These are phyloP conservation scores for Gymnopilus junonius DNA, from an alignment of 768 basidiomycete genomes.

Conservation along the genomic window DNA sequence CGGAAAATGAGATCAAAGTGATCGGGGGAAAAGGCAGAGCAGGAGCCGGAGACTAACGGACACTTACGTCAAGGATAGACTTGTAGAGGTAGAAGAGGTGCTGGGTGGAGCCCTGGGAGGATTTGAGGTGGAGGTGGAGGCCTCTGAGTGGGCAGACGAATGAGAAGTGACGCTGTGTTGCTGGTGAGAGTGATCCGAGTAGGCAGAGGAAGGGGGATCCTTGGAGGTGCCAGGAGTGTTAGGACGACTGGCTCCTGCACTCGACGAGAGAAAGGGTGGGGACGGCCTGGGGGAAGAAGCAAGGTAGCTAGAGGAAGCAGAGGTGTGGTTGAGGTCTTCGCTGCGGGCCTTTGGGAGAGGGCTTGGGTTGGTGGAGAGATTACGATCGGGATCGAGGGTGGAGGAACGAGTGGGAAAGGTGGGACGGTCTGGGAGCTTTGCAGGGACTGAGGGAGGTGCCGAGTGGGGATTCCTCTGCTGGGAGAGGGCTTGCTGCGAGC, in stretches of 20 bases:
- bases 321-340: slow-evolving; percentile 69
- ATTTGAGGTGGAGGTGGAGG: slow-evolving; percentile 41
- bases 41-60: neutral
- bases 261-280: slow-evolving; percentile 50
- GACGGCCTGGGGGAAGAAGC: slow-evolving; percentile 46
- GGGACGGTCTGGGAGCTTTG: slow-evolving; percentile 54
- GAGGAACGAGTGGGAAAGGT: slow-evolving; percentile 66
- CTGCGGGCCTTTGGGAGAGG: slow-evolving; percentile 60
- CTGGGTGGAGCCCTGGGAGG: slow-evolving; percentile 50
- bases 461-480: slow-evolving; percentile 34
- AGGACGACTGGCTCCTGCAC: slow-evolving; percentile 51
- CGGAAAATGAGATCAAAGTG: slow-evolving; percentile 30
- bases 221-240: slow-evolving; percentile 53
- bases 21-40: slow-evolving; percentile 17
- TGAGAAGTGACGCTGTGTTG: slow-evolving; percentile 52
- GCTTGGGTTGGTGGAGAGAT: slow-evolving; percentile 39
- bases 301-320: slow-evolving; percentile 31
- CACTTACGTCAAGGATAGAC: slow-evolving; percentile 64
- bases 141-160: slow-evolving; percentile 58
- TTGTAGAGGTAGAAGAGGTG: slow-evolving; percentile 61
- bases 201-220: slow-evolving; percentile 57
- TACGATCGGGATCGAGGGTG: slow-evolving; percentile 61
- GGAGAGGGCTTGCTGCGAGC: slow-evolving; percentile 16
- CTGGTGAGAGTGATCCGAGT: slow-evolving; percentile 52
- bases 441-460: slow-evolving; percentile 37